Base-by-base conservation (phyloP, 345 rosid genomes). In the Brassica cretica region DNA sequence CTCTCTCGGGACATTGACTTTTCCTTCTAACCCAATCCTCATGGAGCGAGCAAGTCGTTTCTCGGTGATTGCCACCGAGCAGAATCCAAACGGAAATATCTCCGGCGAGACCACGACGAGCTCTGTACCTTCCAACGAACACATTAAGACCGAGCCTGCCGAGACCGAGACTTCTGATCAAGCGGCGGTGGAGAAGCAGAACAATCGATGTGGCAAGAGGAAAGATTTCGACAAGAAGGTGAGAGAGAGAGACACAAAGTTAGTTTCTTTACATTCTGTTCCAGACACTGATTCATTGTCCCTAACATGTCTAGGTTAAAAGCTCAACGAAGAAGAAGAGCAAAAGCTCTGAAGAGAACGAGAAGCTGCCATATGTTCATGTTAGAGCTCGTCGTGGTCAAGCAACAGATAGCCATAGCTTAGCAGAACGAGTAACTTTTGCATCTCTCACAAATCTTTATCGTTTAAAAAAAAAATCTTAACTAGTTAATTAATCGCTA, bases 301-400 rank as follows among this genome's bases (percentile, higher is more conserved):
- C 8, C 65, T 67, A 6, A 39, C n/a, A 3, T 29, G 44, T 72
- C 0, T 53, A 88, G 90, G 87, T 5, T 53, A 89, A 89, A 80
- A 84, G 81, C 71, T 87, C 89, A 8, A 33, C 87, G 51, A 89
- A 89, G 90, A 89, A 89, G 90, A 89, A 87, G 82, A 82, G 59
- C 78, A 89, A 86, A 79, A 83, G 79, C 71, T 83, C 83, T 0
- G 88, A 80, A 82, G 89, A 85, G 14, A 84, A 35, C 6, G 89
- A 88, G 82, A 86, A 83, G 82, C 85, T 89, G 15, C 94, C 94
- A 18, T 88, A 88, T 76, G 94, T 89, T 46, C 94, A 89, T 33
- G 94, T 89, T 73, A 83, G 94, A 77, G 94, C 90, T 78, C 91
- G 90, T 58, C 90, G 91, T 53, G 94, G 94, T 74, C 91, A 88